A percentile compares a stretch with the other conserved stretches of the same genome.
Evolutionary conservation across 768 basidiomycete species (phyloP).

Genomic region (Boletus tylopilopsis): DNA sequence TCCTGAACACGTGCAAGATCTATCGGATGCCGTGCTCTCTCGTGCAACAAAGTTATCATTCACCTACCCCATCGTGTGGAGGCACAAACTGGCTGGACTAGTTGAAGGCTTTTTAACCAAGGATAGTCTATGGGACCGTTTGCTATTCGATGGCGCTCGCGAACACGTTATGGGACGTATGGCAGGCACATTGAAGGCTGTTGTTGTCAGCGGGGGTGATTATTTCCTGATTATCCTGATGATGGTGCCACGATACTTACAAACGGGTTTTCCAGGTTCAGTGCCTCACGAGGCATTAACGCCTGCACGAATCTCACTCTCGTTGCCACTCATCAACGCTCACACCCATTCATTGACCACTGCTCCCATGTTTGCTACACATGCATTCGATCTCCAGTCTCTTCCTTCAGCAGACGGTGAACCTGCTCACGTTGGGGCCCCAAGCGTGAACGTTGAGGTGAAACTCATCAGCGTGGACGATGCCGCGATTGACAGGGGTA

Average conservation of each 20-base stretch:
- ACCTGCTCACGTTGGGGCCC: constrained; percentile 63
- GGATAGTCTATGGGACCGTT: constrained; percentile 81
- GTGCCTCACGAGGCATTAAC: constrained; percentile 49
- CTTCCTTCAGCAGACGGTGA: constrained; percentile 42
- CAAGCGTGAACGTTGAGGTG: constrained; percentile 80
- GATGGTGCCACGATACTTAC: background rate
- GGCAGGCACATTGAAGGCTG: constrained; percentile 59
- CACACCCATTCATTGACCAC: constrained; percentile 60
- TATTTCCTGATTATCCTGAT: constrained; percentile 2
- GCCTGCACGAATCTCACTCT: constrained; percentile 69
- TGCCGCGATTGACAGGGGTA: constrained; percentile 56
- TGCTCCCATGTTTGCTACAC: constrained; percentile 78
- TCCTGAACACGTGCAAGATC: constrained; percentile 54
- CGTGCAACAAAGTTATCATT: constrained; percentile 52
- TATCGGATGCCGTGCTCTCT: constrained; percentile 51
- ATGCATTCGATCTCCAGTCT: constrained; percentile 82
- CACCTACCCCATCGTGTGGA: constrained; percentile 61
- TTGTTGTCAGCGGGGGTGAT: constrained; percentile 72
- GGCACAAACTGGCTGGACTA: constrained; percentile 72
- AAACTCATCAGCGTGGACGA: constrained; percentile 74
- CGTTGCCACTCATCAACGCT: constrained; percentile 68
- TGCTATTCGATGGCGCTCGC: constrained; percentile 70
- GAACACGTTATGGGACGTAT: constrained; percentile 54
- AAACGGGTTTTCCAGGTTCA: constrained; percentile 36
- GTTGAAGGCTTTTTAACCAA: constrained; percentile 72